A percentile compares a stretch with the other conserved stretches of the same genome.
Conservation (phyloP, 257 asterid species). For the Penstemon davidsonii region DNA sequence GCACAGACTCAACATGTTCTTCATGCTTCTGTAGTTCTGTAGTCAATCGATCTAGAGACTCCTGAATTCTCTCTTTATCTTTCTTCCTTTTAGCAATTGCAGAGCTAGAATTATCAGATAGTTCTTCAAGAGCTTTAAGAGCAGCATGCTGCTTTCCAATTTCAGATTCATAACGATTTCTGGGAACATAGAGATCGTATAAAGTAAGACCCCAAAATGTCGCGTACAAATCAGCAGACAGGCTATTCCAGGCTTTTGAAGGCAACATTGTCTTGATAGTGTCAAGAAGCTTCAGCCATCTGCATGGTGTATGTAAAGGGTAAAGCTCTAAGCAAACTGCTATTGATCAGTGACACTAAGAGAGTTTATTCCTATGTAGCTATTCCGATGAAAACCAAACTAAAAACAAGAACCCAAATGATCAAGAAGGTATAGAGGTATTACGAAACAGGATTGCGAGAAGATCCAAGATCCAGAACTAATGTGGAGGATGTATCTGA, state of each 20-base stretch:
- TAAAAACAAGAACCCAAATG: slow-evolving; percentile 16
- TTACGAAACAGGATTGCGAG: slow-evolving; percentile 70
- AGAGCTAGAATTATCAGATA: slow-evolving; percentile 94
- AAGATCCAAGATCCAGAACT: slow-evolving; percentile 80
- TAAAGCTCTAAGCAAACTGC: slow-evolving; percentile 23
- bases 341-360: slow-evolving; percentile 9
- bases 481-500: slow-evolving; percentile 42
- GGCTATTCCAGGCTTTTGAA: slow-evolving; percentile 96
- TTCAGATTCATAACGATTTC: slow-evolving; percentile 87
- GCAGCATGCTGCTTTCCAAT: slow-evolving; percentile 82
- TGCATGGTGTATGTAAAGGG: slow-evolving; percentile 40
- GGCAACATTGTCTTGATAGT: slow-evolving; percentile 92
- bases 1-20: slow-evolving; percentile 95
- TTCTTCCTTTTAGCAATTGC: slow-evolving; percentile 97
- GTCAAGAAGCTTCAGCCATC: slow-evolving; percentile 88
- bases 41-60: slow-evolving; percentile 86
- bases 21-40: slow-evolving; percentile 90
- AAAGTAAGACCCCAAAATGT: slow-evolving; percentile 99
- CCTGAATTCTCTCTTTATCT: slow-evolving; percentile 98
- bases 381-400: slow-evolving; percentile 20
- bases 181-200: slow-evolving; percentile 94
- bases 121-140: slow-evolving; percentile 94
- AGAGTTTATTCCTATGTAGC: neutral
- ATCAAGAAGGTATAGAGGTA: slow-evolving; percentile 23
- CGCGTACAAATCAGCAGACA: slow-evolving; percentile 94